Evolutionary conservation across 2,329 filamentous ascomycete species (phyloP).

Genomic region (Hymenoscyphus fructigenus): DNA sequence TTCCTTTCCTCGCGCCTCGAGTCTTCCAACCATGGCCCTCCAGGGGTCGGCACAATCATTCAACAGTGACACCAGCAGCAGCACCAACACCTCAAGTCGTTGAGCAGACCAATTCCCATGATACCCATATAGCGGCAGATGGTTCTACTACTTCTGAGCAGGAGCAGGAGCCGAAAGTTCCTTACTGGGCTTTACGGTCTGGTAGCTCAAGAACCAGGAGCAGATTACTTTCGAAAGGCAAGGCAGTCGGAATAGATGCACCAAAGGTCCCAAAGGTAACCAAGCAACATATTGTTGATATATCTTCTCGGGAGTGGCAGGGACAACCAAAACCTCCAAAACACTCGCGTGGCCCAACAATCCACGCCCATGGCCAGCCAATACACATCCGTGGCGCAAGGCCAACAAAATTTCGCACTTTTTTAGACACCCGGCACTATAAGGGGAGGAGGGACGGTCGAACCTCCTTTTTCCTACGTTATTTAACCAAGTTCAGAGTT

Average conservation of each 20-base stretch:
- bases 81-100: background rate
- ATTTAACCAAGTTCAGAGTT: background rate
- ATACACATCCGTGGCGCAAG: background rate
- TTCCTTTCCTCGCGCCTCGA: conserved; percentile 37
- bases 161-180: background rate
- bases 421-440: background rate
- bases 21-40: conserved; percentile 36
- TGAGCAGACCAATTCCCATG: background rate
- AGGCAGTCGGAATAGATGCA: background rate
- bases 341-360: background rate
- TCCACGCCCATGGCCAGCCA: background rate
- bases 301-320: background rate
- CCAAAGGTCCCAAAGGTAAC: background rate
- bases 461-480: background rate
- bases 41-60: conserved; percentile 15
- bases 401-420: background rate
- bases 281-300: background rate
- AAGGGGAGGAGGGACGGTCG: background rate
- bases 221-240: background rate
- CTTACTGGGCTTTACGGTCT: background rate
- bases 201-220: background rate
- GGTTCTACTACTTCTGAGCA: background rate
- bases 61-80: background rate
- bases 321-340: background rate
- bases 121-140: background rate